Evolutionary conservation across 257 asterid species (phyloP), one percentile per base, ranked within the genome.

Genomic region (Ajuga chamaepitys): DNA sequence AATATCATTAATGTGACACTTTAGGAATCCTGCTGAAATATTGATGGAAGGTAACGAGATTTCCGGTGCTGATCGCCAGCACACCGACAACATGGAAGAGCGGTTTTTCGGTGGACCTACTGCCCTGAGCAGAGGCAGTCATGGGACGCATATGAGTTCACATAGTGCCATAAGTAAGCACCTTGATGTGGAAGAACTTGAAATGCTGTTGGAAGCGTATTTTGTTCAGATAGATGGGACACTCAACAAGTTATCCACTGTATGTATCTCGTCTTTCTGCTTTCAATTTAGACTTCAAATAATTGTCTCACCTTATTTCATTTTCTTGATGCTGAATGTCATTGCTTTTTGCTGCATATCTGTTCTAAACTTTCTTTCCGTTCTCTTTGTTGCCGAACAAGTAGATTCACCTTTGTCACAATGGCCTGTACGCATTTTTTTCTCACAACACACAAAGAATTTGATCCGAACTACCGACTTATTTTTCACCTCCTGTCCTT

Each of bases 131-230:
- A 82, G 88, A 75, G 80, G 71, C 78, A 92, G 95, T 76, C 96
- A 74, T 68, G 95, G 96, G 47, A 84, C 94, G 42, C 91, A 63
- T 66, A 75, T 95, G 38, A 85, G 86, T 64, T 68, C 81, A 0
- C 86, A 66, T 25, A 91, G 97, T 71, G 77, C 88, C 67, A 67
- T 85, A 62, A 79, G 89, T 81, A 89, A 92, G 76, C 92, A 85
- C 41, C 88, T 87, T 57, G 96, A 92, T 42, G 98, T 92, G 28
- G 96, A 92, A 77, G 98, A 92, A 81, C 97, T 92, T 16, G 98
- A 92, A 70, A 92, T 92, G 98, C 95, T 92, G 42, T 70, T 92
- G 78, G 98, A 92, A 81, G 98, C 98, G 3, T 92, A 92, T 73
- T 92, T 92, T 14, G 97, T 92, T 70, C 98, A 89, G 79, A 81